phyloP scores from a whole-genome alignment of 192 early-diverging fungal genomes.

The Coemansia sp. region DNA sequence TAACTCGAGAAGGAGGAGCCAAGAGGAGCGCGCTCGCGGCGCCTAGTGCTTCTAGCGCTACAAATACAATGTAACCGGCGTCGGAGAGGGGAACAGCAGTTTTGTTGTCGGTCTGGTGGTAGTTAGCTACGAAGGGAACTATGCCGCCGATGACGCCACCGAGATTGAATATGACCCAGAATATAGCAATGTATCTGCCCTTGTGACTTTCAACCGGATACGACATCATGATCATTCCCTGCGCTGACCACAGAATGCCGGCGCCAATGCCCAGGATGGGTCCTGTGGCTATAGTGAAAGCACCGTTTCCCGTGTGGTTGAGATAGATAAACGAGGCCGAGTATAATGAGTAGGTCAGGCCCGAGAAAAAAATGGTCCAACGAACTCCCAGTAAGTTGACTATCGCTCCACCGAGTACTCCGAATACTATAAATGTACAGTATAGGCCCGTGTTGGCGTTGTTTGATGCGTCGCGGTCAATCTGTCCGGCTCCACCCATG shows the following conservation, averaged over 20 bases:
- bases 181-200: conserved; percentile 75
- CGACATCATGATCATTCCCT: conserved; percentile 75
- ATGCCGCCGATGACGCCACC: conserved; percentile 74
- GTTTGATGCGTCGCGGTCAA: conserved; percentile 55
- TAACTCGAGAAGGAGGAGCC: conserved; percentile 57
- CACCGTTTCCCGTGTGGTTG: conserved; percentile 54
- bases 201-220: conserved; percentile 75
- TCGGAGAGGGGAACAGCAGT: conserved; percentile 44
- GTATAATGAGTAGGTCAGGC: conserved; percentile 67
- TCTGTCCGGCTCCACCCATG: conserved; percentile 60
- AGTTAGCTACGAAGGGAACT: conserved; percentile 63
- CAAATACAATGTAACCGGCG: conserved; percentile 73
- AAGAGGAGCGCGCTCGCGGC: conserved; percentile 59
- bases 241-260: conserved; percentile 71
- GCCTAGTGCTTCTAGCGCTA: conserved; percentile 67
- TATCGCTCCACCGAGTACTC: conserved; percentile 67
- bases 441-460: conserved; percentile 72
- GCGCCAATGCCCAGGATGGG: conserved; percentile 76
- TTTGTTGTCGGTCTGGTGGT: conserved; percentile 20
- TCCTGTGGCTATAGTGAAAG: conserved; percentile 67
- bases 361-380: conserved; percentile 63
- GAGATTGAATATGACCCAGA: conserved; percentile 80
- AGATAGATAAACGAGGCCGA: conserved; percentile 64
- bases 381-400: conserved; percentile 76
- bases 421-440: conserved; percentile 67